phyloP scores from a whole-genome alignment of 2,329 filamentous ascomycete species.

The Paraconiothyrium brasiliense region DNA sequence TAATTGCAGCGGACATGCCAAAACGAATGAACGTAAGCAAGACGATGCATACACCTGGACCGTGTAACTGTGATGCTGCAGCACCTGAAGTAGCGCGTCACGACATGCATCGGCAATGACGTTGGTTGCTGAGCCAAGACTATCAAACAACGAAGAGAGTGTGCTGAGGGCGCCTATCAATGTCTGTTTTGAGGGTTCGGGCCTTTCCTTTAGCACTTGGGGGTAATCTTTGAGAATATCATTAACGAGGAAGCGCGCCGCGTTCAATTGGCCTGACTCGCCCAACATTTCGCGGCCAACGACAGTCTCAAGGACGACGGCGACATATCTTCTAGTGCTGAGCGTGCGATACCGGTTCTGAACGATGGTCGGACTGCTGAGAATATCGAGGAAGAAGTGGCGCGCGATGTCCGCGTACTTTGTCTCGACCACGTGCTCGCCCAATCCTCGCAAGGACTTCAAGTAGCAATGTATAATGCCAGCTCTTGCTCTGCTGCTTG shows the following conservation, averaged over 20 bases:
- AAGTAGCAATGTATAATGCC: conserved; percentile 89
- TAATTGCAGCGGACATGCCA: conserved; percentile 91
- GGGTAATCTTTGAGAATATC: conserved; percentile 94
- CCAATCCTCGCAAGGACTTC: conserved; percentile 78
- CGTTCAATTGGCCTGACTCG: conserved; percentile 86
- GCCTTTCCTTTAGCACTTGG: conserved; percentile 83
- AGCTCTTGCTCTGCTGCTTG: conserved; percentile 81
- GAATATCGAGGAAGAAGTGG: conserved; percentile 80
- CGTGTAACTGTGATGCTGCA: conserved; percentile 95
- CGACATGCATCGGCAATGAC: conserved; percentile 82
- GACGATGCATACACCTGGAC: conserved; percentile 91
- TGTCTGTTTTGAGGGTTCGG: conserved; percentile 88
- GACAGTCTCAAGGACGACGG: conserved; percentile 83
- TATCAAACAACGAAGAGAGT: conserved; percentile 78
- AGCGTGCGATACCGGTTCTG: conserved; percentile 90
- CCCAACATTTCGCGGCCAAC: conserved; percentile 84
- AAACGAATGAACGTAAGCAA: conserved; percentile 85
- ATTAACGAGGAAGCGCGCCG: conserved; percentile 83
- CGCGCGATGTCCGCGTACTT: conserved; percentile 84
- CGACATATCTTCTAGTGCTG: conserved; percentile 83
- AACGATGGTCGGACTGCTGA: conserved; percentile 77
- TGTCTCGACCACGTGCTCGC: conserved; percentile 82
- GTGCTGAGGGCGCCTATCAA: conserved; percentile 82
- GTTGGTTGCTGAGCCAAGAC: conserved; percentile 83
- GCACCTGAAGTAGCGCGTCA: conserved; percentile 86